A percentile compares a stretch with the other conserved stretches of the same genome.
Conservation (phyloP, 768 basidiomycete genomes). For the Lactarius akahatsu region DNA sequence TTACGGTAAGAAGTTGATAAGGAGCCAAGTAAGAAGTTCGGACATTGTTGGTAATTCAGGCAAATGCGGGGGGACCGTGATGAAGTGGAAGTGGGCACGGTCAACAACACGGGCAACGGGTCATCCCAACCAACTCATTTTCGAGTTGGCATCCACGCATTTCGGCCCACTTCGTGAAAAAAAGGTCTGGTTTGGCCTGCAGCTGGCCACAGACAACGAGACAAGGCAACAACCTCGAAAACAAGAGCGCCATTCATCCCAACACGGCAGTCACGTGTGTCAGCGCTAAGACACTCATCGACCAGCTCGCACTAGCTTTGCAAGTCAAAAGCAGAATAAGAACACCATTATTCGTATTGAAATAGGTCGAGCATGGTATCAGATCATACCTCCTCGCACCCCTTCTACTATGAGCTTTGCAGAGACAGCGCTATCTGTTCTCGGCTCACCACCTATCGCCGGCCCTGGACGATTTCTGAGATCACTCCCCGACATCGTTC, state of each 20-base stretch:
- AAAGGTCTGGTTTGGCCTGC: background rate
- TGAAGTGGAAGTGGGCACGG: too few relatives aligned
- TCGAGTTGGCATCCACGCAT: background rate
- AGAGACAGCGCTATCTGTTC: constrained; percentile 17
- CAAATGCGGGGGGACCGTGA: background rate
- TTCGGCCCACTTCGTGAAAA: background rate
- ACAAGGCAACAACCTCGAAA: constrained; percentile 12
- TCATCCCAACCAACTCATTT: background rate
- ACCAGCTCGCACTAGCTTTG: background rate
- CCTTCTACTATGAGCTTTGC: constrained; percentile 11
- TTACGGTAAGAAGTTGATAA: background rate
- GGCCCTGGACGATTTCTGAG: constrained; percentile 4
- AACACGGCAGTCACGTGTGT: constrained; percentile 11
- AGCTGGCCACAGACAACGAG: background rate
- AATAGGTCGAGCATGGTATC: background rate
- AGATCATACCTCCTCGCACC: background rate
- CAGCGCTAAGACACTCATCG: background rate
- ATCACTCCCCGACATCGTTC: constrained; percentile 22
- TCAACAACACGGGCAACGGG: background rate
- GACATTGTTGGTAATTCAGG: background rate
- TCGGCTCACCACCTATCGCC: constrained; percentile 5
- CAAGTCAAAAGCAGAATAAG: constrained; percentile 17
- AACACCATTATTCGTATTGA: background rate
- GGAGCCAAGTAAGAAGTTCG: background rate
- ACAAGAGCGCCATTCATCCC: constrained; percentile 18